Base-by-base conservation (phyloP, 2,329 filamentous ascomycete species). In the Nemania abortiva region DNA sequence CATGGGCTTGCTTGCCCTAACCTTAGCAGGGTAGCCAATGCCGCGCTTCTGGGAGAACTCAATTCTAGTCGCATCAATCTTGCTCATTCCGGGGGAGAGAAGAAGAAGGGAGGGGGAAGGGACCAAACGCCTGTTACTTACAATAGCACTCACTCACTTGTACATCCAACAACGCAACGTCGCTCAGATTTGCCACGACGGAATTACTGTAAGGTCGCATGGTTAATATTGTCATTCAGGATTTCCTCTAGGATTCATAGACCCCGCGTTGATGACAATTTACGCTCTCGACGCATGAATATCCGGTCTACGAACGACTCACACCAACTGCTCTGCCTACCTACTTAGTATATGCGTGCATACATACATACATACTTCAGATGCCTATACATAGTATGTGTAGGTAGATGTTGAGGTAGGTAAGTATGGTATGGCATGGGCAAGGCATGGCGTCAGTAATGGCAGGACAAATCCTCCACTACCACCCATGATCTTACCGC, bases 401-500 rank as follows among this genome's bases (percentile, higher is more conserved):
- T 27, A 39, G 37, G 13, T 20, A 49, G 6, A n/a, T 22, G 24
- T 5, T 27, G 2, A 50, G 47, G 47, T 50, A 50, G n/a, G 47
- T 11, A 49, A 6, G 20, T 22, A 24, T 24, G 20, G 45, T n/a
- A 50, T 11, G 47, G 22, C 15, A 18, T 27, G 49, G 47, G 22
- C 15, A 18, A 6, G 49, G 9, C 20, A 57, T 34, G 53, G 61
- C 45, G 39, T 18, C 13, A n/a, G 18, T 45, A 6, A 45, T 37
- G 34, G 34, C 34, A 63, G 45, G 27, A 47, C 7, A 31, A 53
- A 54, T 60, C 63, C 55, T 54, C 24, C 49, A n/a, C 49, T 60
- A 55, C 63, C 18, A 59, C 54, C 61, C 15, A 27, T 54, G 22
- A 53, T 53, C 55, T 65, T 54, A 54, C 54, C 55, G 47, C 54